Evolutionary conservation across 495 filamentous ascomycete genomes (phyloP).

Genomic region (Penicillium herquei): DNA sequence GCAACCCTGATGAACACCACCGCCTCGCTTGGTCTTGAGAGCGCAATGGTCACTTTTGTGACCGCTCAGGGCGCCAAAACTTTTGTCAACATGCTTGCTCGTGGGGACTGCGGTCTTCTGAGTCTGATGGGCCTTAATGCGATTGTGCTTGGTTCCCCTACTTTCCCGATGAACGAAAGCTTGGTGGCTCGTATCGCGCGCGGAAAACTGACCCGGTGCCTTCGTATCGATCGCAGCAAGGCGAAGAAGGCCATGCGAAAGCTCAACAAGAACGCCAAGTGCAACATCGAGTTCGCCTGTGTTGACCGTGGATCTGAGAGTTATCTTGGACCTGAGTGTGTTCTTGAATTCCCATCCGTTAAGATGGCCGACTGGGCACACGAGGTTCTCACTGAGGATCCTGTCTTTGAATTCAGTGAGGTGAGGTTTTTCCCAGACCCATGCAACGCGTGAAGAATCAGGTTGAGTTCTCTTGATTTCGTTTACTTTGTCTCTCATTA

Average conservation of each 20-base stretch:
- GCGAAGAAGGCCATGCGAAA: neutral
- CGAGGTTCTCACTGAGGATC: neutral
- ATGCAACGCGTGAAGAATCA: neutral
- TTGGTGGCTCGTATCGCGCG: neutral
- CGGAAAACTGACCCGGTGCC: neutral
- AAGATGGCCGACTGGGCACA: neutral
- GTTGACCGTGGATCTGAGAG: neutral
- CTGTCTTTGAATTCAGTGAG: neutral
- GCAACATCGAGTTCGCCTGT: neutral
- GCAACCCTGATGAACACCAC: slow-evolving; percentile 27
- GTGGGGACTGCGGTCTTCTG: neutral
- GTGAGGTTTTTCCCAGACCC: neutral
- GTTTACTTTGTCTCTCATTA: no score
- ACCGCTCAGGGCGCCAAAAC: slow-evolving; percentile 19
- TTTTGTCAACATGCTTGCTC: neutral
- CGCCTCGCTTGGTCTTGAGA: slow-evolving; percentile 26
- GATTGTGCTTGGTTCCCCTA: neutral
- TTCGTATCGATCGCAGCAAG: neutral
- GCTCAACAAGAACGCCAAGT: neutral
- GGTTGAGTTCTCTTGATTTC: no score
- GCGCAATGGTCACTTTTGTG: slow-evolving; percentile 33
- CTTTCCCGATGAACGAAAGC: neutral
- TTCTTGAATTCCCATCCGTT: neutral
- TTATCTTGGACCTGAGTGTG: neutral
- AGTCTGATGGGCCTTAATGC: neutral